Evolutionary conservation across 768 basidiomycete genomes (phyloP), one percentile per base, ranked within the genome.

Genomic region (Boletus reticulatus): DNA sequence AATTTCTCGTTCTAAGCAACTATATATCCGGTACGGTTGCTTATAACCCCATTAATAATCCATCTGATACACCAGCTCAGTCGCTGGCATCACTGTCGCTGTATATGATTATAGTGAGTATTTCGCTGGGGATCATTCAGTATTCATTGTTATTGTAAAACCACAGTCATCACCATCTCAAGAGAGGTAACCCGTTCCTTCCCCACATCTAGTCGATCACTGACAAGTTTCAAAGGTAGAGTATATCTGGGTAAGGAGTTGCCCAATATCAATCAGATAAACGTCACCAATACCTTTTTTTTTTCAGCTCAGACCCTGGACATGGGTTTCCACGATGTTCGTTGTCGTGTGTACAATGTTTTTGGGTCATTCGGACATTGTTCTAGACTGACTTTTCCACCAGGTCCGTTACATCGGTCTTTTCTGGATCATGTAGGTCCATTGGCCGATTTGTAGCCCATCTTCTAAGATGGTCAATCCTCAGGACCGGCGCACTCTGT

Each of bases 381-480:
- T 31, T 43, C 17, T 6, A 14, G 36, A 22, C 7, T 36, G 11
- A 42, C 39, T 4, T 4, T 1, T 11, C 6, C 10, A 10, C 2
- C 19, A 54, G 55, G 20, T 48, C 8, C 52, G 52, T 14, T 54
- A 56, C 20, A 4, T 48, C 2, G 45, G 55, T 14, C 45, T 56
- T 31, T n/a, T 2, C 12, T 54, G 19, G 14, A 4, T 19, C 2
- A 29, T 54, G 51, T 56, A 31, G 0, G 52, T 31, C 14, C 22
- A 31, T 34, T 13, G 36, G 16, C 16, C 16, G 16, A 37, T 6
- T 11, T n/a, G 3, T n/a, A 1, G 19, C 19, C 5, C 19, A 31
- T 16, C 4, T 13, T 29, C 24, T 12, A 9, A 39, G 7, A 24
- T n/a, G 38, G 4, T 11, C 45, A 16, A 57, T 14, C 9, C 37